These are phyloP conservation scores for Fusarium subtropicale DNA, from an alignment of 2,329 filamentous ascomycete species.

Conservation along the genomic window DNA sequence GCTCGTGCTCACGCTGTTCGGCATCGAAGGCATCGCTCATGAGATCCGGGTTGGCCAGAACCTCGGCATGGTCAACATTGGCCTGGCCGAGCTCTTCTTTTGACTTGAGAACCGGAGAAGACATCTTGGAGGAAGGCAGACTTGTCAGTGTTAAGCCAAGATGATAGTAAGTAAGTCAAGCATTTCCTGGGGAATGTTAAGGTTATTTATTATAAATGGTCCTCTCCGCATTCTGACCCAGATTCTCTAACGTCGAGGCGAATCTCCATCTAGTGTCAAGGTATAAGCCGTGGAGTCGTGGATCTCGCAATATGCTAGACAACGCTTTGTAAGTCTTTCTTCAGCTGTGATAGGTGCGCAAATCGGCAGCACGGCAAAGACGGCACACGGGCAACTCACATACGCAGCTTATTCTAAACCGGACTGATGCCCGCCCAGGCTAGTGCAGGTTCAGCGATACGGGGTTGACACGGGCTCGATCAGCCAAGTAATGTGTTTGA, in stretches of 20 bases:
- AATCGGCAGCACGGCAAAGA: conserved; percentile 14
- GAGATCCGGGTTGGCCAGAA: conserved; percentile 32
- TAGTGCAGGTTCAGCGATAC: conserved; percentile 4
- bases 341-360: conserved; percentile 14
- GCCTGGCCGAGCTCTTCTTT: conserved; percentile 16
- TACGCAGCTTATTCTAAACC: background rate
- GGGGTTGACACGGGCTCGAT: background rate
- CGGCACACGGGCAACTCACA: conserved; percentile 5
- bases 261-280: background rate
- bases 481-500: conserved; percentile 1
- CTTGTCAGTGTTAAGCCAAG: background rate
- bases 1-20: conserved; percentile 58
- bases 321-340: background rate
- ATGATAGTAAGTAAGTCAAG: background rate
- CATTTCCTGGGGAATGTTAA: background rate
- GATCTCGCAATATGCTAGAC: background rate
- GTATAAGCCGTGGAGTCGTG: conserved; percentile 4
- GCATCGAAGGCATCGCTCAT: conserved; percentile 44
- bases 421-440: conserved; percentile 4
- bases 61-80: conserved; percentile 27
- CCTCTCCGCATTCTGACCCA: conserved; percentile 9
- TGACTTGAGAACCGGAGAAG: conserved; percentile 10
- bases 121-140: background rate
- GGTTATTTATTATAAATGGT: conserved; percentile 16
- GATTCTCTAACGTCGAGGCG: conserved; percentile 2